Evolutionary conservation across 2,329 filamentous ascomycete species (phyloP).

Genomic region (Cladophialophora chaetospira): DNA sequence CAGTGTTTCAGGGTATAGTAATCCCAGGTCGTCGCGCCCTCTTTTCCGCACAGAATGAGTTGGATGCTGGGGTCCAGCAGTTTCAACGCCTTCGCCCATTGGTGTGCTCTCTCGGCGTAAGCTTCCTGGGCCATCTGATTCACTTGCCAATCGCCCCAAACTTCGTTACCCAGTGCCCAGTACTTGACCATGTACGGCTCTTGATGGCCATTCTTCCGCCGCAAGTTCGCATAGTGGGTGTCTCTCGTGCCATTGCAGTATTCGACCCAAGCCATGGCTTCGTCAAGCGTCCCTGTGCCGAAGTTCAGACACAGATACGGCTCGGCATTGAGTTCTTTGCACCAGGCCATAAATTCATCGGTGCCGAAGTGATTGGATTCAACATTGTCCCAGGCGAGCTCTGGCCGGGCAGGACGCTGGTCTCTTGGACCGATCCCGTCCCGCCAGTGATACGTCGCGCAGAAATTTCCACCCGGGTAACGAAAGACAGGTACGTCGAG

Average conservation of each 20-base stretch:
- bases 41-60: conserved; percentile 74
- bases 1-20: conserved; percentile 71
- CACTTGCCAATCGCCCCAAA: conserved; percentile 62
- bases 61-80: conserved; percentile 63
- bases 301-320: conserved; percentile 81
- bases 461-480: conserved; percentile 83
- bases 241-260: conserved; percentile 80
- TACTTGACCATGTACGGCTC: conserved; percentile 82
- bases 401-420: conserved; percentile 67
- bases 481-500: conserved; percentile 69
- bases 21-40: conserved; percentile 71
- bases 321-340: conserved; percentile 70
- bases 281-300: conserved; percentile 65
- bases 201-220: conserved; percentile 71
- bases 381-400: conserved; percentile 72
- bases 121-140: conserved; percentile 61
- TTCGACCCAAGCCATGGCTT: conserved; percentile 68
- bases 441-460: conserved; percentile 82
- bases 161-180: conserved; percentile 80
- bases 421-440: conserved; percentile 77
- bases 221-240: conserved; percentile 79
- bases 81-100: conserved; percentile 41
- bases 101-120: conserved; percentile 57
- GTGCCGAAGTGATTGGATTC: conserved; percentile 82
- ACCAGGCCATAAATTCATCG: conserved; percentile 85